Evolutionary conservation across 1,284 basidiomycete genomes (phyloP), one percentile per base, ranked within the genome.

Genomic region (Leccinum fuscescens): DNA sequence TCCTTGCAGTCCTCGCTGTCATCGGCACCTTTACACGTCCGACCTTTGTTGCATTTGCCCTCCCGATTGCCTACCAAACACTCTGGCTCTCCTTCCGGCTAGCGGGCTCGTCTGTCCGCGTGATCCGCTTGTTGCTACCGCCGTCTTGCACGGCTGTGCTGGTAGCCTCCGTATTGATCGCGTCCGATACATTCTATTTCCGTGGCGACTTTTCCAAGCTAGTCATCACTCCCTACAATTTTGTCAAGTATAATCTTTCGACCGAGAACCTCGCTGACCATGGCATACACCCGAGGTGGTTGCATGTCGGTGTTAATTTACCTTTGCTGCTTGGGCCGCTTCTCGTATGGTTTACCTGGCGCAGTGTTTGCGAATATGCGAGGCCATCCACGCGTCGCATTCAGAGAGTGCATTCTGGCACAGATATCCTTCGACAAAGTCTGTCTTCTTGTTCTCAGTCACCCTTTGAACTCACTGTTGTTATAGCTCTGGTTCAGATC

Each of bases 251-350:
- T 60, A 79, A 79, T 61, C 53, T 78, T 4, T 71, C 71, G 4
- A 60, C 71, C 4, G 62, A 68, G n/a, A 78, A 79, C 62, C 69
- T 78, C 24, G 74, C 73, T 1, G 69, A 72, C 50, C 78, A 79
- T 51, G 78, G 78, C 11, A 57, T 79, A 11, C 78, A 79, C 62
- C 78, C 78, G 2, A 69, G 70, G 20, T 79, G 76, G 76, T 65
- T 79, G 3, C 78, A 79, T 59, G 58, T 74, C 22, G 66, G 69
- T 24, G 73, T 79, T 24, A 79, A 79, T 60, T 58, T 79, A 6
- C 77, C 78, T 9, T 71, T 79, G 70, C 62, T 80, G 11, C 65
- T 78, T 9, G 76, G 77, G 14, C 77, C 76, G 6, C 60, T 70
- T 8, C 33, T 77, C 31, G 56, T 74, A 11, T 64, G 71, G 67